Base-by-base conservation (phyloP, 805 yeast genomes). In the Cyberlindnera japonica region DNA sequence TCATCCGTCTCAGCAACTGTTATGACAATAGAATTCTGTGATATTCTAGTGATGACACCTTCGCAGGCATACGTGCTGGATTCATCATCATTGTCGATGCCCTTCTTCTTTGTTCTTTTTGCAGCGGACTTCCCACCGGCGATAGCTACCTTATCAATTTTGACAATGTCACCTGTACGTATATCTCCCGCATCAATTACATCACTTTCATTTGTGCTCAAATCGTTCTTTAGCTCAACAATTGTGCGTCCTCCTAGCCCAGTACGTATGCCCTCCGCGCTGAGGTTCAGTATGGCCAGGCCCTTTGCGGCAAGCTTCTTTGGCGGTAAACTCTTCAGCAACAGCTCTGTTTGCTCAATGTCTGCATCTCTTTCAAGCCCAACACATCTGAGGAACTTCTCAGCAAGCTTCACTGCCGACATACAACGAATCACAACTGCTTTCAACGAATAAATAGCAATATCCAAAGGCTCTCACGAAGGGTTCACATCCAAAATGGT, bases 211-310 rank as follows among this genome's bases (percentile, higher is more conserved):
- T 64, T 64, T 19, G 55, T 58, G 51, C 58, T 74, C 0, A 81
- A 65, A 47, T 84, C 91, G 21, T 68, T 63, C 14, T 53, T 67
- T 38, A 91, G 61, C 48, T 87, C 95, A 12, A 87, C 51, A 5
- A 82, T 66, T 2, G 79, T 67, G 43, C 80, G 76, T 2, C 96
- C 96, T 13, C 87, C 95, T 9, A 87, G 63, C 0, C 95, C 95
- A 0, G 90, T 83, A 40, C 83, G 68, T 3, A 84, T 62, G 40
- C 78, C 77, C n/a, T 72, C 71, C 12, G 83, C 64, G 0, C 64
- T 57, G 35, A 91, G 65, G 58, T 89, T 85, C 35, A 79, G 59
- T 5, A 87, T 67, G 0, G 97, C 97, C 19, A 85, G 65, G 0
- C 96, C 97, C 38, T 75, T 69, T 10, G 67, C 62, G 0, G 83